These are phyloP conservation scores for Dictyostelium firmibasis DNA, from an alignment of 78 protist species.

Conservation along the genomic window DNA sequence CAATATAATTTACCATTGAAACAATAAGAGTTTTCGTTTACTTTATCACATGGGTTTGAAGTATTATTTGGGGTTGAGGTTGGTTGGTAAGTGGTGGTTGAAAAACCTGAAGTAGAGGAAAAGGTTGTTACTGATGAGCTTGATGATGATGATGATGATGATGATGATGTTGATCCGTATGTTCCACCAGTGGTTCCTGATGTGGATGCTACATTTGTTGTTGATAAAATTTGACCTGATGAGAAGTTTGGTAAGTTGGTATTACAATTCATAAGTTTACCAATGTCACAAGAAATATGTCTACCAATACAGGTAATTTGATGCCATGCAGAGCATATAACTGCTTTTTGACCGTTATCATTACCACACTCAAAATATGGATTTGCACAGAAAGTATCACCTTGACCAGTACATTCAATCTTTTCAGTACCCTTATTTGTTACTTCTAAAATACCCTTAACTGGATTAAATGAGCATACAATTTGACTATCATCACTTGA, in stretches of 20 bases:
- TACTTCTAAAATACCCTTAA: background rate
- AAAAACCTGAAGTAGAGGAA: background rate
- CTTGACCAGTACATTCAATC: background rate
- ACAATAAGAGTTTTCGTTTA: background rate
- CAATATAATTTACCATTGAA: background rate
- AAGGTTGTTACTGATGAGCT: background rate
- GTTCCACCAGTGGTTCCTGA: background rate
- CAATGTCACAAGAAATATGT: background rate
- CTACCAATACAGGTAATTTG: background rate
- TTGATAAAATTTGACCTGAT: background rate
- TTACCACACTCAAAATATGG: background rate
- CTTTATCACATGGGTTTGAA: background rate
- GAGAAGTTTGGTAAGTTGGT: background rate
- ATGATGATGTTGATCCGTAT: background rate
- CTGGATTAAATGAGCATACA: background rate
- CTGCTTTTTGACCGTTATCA: background rate
- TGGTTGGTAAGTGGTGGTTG: background rate
- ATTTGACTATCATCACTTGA: background rate
- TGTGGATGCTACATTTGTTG: background rate
- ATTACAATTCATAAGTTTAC: slow-evolving; percentile 5
- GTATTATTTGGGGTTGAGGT: background rate
- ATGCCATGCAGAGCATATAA: background rate
- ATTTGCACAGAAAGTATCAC: background rate
- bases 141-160: background rate
- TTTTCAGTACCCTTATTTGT: background rate